phyloP scores from a whole-genome alignment of 1,139 yeast species.

The Arxiozyma slooffiae region DNA sequence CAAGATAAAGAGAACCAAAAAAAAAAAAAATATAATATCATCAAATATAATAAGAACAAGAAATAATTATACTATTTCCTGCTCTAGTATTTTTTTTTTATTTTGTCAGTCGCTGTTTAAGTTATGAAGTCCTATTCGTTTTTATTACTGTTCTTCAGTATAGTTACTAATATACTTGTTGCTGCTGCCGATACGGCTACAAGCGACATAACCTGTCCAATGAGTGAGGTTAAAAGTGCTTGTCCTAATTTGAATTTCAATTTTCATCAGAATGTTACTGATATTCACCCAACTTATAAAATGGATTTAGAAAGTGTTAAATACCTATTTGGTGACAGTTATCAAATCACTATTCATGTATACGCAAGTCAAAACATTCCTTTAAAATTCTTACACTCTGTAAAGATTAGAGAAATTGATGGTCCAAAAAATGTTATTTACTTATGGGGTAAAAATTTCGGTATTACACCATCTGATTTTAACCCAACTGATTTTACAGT shows the following conservation, averaged over 20 bases:
- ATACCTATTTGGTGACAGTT: conserved; percentile 10
- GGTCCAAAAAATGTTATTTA: conserved; percentile 21
- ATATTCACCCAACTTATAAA: conserved; percentile 3
- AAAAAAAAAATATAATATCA: no score
- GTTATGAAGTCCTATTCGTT: no score
- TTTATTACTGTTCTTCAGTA: not conserved
- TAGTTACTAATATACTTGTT: not conserved
- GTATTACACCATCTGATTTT: conserved; percentile 11
- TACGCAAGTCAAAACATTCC: conserved; percentile 15
- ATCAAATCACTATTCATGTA: conserved; percentile 26
- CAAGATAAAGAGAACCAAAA: no score
- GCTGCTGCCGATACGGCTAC: not conserved
- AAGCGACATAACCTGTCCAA: not conserved
- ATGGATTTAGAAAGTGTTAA: conserved; percentile 4
- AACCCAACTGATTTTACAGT: conserved; percentile 27
- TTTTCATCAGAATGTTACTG: conserved; percentile 9
- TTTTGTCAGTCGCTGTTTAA: no score
- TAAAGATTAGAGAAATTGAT: conserved; percentile 23
- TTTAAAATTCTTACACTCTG: conserved; percentile 21
- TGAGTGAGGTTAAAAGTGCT: not conserved
- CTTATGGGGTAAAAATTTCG: conserved; percentile 22
- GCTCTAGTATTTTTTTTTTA: no score
- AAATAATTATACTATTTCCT: no score
- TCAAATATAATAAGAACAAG: no score
- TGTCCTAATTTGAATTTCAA: conserved; percentile 15